Conservation (phyloP, 306 rosid genomes). For the Quercus cerris region DNA sequence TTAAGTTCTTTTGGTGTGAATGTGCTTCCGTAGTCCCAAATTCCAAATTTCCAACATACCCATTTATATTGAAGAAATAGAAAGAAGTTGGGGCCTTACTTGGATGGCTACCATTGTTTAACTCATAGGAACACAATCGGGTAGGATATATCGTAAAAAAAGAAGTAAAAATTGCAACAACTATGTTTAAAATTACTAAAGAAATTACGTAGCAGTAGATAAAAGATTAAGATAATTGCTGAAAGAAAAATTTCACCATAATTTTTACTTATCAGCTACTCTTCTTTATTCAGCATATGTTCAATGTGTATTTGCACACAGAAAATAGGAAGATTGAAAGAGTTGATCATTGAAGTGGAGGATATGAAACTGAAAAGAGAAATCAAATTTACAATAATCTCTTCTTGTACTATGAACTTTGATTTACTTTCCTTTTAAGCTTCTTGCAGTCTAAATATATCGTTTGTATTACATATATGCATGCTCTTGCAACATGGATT, state of each 20-base stretch:
- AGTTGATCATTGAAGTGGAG: background rate
- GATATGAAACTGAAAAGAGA: background rate
- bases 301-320: background rate
- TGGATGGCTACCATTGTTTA: background rate
- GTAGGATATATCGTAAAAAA: background rate
- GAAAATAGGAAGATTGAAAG: background rate
- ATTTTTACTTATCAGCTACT: background rate
- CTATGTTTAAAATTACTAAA: background rate
- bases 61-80: background rate
- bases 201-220: background rate
- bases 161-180: background rate
- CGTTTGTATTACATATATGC: background rate
- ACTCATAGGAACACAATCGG: background rate
- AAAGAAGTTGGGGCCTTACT: background rate
- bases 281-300: background rate
- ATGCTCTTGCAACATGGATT: background rate
- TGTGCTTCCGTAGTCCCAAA: no score
- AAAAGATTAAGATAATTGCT: background rate
- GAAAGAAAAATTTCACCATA: background rate
- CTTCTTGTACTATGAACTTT: background rate
- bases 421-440: background rate
- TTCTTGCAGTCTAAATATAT: background rate
- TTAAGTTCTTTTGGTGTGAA: no score
- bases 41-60: background rate
- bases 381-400: background rate